Evolutionary conservation across 2,329 filamentous ascomycete genomes (phyloP).

Genomic region (Fusarium sp.): DNA sequence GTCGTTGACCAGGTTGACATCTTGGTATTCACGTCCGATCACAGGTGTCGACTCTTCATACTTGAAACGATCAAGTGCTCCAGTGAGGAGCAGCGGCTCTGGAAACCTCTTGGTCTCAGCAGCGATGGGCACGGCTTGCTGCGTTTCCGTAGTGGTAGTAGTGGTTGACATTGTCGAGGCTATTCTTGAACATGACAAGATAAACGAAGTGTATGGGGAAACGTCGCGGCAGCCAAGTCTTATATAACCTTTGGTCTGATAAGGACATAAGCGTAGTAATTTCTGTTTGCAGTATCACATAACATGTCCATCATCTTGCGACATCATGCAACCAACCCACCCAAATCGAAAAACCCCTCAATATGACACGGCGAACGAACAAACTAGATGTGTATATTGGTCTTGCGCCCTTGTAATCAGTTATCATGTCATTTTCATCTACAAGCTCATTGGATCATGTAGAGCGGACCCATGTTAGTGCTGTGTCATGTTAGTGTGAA

Average conservation of each 20-base stretch:
- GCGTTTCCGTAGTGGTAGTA: conserved; percentile 4
- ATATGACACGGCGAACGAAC: accelerated
- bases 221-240: too few species aligned
- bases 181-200: background rate
- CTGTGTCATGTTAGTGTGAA: background rate
- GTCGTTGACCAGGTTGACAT: conserved; percentile 59
- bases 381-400: background rate
- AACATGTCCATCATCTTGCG: conserved; percentile 12
- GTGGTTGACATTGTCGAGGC: conserved; percentile 5
- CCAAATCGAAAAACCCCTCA: too few species aligned
- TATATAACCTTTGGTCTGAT: too few species aligned
- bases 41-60: conserved; percentile 51
- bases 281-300: background rate
- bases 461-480: background rate
- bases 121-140: conserved; percentile 11
- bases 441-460: background rate
- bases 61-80: conserved; percentile 42
- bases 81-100: conserved; percentile 3
- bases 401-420: background rate
- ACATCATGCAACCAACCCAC: background rate
- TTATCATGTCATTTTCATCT: conserved; percentile 9
- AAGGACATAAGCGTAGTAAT: too few species aligned
- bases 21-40: conserved; percentile 64
- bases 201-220: background rate
- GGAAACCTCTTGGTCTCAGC: conserved; percentile 9